These are phyloP conservation scores for Penicillium lagena DNA, from an alignment of 495 filamentous ascomycete genomes.

Conservation along the genomic window DNA sequence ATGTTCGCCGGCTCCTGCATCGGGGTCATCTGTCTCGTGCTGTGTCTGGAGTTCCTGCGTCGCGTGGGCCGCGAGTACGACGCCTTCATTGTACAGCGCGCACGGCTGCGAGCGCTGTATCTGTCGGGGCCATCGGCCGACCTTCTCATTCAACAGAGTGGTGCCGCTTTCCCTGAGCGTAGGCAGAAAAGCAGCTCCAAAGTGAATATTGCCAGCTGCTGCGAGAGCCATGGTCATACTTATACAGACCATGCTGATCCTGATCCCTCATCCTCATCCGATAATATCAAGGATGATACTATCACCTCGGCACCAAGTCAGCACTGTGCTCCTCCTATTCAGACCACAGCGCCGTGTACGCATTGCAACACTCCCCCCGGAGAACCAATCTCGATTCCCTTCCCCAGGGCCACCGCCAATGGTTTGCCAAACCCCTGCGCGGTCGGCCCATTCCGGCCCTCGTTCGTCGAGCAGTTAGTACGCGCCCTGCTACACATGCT, in stretches of 20 bases:
- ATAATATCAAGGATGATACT: not conserved
- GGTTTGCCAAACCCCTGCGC: not conserved
- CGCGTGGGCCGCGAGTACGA: constrained; percentile 56
- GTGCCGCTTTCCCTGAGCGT: too few species aligned
- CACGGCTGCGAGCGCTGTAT: constrained; percentile 13
- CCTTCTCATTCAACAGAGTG: too few species aligned
- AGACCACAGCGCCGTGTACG: too few species aligned
- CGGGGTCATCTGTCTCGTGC: constrained; percentile 56
- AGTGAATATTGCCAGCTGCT: constrained; percentile 1
- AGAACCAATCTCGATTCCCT: too few species aligned
- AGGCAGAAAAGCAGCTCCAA: not conserved
- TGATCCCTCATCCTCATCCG: not conserved
- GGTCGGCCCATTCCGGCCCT: constrained; percentile 35
- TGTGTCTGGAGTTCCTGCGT: constrained; percentile 58
- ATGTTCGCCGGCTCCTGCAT: constrained; percentile 69
- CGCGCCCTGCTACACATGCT: constrained; percentile 57
- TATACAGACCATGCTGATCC: not conserved
- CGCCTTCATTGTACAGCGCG: constrained; percentile 43
- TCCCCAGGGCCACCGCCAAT: not conserved
- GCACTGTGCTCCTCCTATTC: not conserved
- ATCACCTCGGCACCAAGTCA: constrained; percentile 1
- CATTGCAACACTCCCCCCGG: too few species aligned
- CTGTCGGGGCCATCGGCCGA: not conserved
- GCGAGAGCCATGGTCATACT: not conserved
- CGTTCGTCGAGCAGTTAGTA: constrained; percentile 50